Evolutionary conservation across 768 basidiomycete species (phyloP).

Genomic region (Leccinum boreale): DNA sequence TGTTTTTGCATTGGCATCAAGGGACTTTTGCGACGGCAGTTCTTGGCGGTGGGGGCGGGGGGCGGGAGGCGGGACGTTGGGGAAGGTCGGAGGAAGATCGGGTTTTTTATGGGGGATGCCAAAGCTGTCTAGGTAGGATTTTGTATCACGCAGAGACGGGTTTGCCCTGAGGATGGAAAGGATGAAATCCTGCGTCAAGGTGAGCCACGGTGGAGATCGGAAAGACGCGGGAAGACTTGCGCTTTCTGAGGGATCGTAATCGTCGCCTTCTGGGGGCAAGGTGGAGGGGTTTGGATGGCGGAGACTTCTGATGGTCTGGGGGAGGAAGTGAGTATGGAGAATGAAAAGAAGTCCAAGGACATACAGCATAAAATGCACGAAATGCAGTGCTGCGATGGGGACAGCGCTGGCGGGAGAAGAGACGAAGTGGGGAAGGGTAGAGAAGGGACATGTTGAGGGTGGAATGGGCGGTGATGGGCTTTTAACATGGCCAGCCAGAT

Average conservation of each 20-base stretch:
- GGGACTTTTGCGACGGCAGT: constrained; percentile 24
- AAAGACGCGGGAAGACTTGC: constrained; percentile 31
- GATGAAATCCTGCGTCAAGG: constrained; percentile 78
- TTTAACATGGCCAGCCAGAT: constrained; percentile 22
- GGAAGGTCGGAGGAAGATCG: constrained; percentile 18
- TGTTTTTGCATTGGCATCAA: constrained; percentile 33
- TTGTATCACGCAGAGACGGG: constrained; percentile 88
- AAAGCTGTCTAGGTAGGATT: constrained; percentile 89
- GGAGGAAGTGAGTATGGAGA: constrained; percentile 19
- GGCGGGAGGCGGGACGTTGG: constrained; percentile 25
- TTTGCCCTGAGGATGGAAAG: constrained; percentile 90
- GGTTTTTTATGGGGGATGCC: constrained; percentile 50
- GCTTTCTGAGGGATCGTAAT: constrained; percentile 42
- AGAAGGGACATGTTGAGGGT: constrained; percentile 24
- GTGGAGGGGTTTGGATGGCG: constrained; percentile 14
- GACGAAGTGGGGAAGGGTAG: constrained; percentile 13
- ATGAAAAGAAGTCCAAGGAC: constrained; percentile 13
- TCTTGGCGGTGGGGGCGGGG: constrained; percentile 11
- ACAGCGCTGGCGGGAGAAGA: constrained; percentile 27
- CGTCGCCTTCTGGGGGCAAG: constrained; percentile 20
- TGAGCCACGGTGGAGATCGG: constrained; percentile 4
- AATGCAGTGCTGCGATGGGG: constrained; percentile 39
- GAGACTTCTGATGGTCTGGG: constrained; percentile 30
- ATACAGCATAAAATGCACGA: constrained; percentile 56
- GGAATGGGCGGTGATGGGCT: background rate